A percentile compares a stretch with the other conserved stretches of the same genome.
These are phyloP conservation scores for Cafeteria roenbergensis DNA, from an alignment of 108 stramenopile species.

Conservation along the genomic window DNA sequence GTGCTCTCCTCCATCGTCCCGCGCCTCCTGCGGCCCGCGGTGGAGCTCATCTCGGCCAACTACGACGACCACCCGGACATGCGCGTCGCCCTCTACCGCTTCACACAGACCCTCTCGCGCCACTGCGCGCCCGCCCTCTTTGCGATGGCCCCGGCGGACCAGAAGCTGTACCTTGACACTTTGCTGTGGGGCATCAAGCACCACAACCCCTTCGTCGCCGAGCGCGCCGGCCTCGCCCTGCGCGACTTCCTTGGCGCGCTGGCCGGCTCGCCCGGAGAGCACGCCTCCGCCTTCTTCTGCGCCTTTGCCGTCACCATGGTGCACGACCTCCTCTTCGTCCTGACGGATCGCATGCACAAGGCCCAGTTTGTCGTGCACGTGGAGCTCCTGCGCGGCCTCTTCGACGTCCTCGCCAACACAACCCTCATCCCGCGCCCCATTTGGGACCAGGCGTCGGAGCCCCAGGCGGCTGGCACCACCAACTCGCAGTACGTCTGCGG, in stretches of 20 bases:
- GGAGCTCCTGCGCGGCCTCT: no score
- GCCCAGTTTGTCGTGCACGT: no score
- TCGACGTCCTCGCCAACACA: no score
- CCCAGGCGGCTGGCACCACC: no score
- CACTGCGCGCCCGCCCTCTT: constrained; percentile 91
- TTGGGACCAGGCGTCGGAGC: no score
- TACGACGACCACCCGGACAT: constrained; percentile 97
- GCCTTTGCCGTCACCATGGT: constrained; percentile 82
- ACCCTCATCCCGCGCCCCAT: no score
- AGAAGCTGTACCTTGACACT: constrained; percentile 89
- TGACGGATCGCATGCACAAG: constrained; percentile 97
- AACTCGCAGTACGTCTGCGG: no score
- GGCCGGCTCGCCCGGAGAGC: constrained; percentile 65
- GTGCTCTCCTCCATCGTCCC: constrained; percentile 69
- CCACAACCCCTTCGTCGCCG: constrained; percentile 85
- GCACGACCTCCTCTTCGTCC: constrained; percentile 87
- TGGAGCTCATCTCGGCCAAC: constrained; percentile 95
- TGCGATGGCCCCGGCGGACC: constrained; percentile 80
- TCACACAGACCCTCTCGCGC: constrained; percentile 57
- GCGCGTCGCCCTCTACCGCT: constrained; percentile 85
- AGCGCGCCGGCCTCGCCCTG: constrained; percentile 79
- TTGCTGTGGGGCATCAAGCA: constrained; percentile 99
- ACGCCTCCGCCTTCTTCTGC: no score
- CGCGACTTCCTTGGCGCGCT: constrained; percentile 74
- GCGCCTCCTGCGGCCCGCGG: constrained; percentile 86